phyloP scores from a whole-genome alignment of 768 basidiomycete genomes.

The Sutorius australiensis region DNA sequence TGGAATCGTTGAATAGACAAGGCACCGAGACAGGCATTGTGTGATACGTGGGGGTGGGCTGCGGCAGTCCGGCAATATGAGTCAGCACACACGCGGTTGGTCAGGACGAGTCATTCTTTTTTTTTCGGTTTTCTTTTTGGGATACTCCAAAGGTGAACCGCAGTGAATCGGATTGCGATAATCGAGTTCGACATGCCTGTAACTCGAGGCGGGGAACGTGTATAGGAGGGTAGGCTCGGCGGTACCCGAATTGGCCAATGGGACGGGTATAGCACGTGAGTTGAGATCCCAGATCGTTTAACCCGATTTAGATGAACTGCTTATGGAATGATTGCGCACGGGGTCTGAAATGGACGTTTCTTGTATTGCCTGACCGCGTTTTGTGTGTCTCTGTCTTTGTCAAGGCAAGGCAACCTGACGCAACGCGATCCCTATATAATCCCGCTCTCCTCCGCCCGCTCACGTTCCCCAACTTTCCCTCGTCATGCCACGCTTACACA shows the following conservation, averaged over 20 bases:
- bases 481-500: neutral
- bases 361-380: constrained; percentile 24
- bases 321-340: constrained; percentile 31
- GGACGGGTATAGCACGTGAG: constrained; percentile 24
- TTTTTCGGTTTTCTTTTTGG: too few species aligned
- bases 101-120: neutral
- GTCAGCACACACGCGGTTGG: constrained; percentile 14
- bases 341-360: constrained; percentile 21
- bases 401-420: constrained; percentile 1
- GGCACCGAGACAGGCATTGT: constrained; percentile 15
- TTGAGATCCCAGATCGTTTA: constrained; percentile 29
- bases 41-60: constrained; percentile 2
- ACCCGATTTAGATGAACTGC: constrained; percentile 12
- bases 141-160: too few species aligned
- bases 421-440: constrained; percentile 26
- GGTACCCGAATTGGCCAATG: constrained; percentile 10
- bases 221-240: constrained; percentile 6
- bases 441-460: constrained; percentile 20
- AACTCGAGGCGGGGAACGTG: constrained; percentile 34
- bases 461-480: neutral
- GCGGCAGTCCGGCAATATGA: neutral
- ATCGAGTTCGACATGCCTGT: constrained; percentile 26
- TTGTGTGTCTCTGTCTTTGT: constrained; percentile 31
- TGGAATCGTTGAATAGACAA: constrained; percentile 4
- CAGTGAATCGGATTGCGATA: constrained; percentile 28